A percentile compares a stretch with the other conserved stretches of the same genome.
These are phyloP conservation scores for Lumnitzera littorea DNA, from an alignment of 345 rosid species.

Conservation along the genomic window DNA sequence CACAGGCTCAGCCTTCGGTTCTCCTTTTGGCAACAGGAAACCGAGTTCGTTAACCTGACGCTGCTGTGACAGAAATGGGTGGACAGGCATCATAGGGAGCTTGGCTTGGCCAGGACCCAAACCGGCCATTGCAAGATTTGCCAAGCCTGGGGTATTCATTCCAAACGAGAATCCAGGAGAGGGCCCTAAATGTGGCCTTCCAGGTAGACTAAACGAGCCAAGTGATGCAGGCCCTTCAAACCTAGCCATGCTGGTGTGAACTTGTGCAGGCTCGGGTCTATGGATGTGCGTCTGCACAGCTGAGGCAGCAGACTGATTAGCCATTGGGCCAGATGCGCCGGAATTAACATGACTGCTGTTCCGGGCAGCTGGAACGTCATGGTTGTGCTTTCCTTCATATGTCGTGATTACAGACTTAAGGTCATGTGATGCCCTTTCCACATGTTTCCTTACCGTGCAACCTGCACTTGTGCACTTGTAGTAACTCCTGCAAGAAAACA, in stretches of 20 bases:
- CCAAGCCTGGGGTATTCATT: conserved; percentile 51
- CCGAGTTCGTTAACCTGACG: conserved; percentile 41
- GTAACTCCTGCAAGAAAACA: conserved; percentile 60
- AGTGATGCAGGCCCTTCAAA: conserved; percentile 45
- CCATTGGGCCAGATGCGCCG: conserved; percentile 19
- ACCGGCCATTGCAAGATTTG: conserved; percentile 63
- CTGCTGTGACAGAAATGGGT: conserved; percentile 51
- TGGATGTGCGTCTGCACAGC: conserved; percentile 36
- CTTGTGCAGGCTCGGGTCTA: conserved; percentile 54
- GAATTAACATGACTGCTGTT: conserved; percentile 55
- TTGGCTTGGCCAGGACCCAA: conserved; percentile 54
- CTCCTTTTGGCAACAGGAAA: conserved; percentile 72
- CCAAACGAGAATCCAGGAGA: conserved; percentile 59
- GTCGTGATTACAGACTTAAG: conserved; percentile 93
- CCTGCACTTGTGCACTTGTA: conserved; percentile 95
- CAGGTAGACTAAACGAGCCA: conserved; percentile 53
- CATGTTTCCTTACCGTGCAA: conserved; percentile 93
- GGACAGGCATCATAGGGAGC: conserved; percentile 46
- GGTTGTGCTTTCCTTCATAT: conserved; percentile 97
- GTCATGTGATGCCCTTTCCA: conserved; percentile 97
- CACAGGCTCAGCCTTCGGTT: conserved; percentile 63
- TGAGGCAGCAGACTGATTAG: conserved; percentile 23
- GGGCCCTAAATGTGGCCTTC: conserved; percentile 64
- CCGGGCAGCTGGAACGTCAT: conserved; percentile 92
- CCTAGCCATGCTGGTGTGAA: conserved; percentile 51